phyloP scores from a whole-genome alignment of 2,329 filamentous ascomycete species.

The Fusarium sp. region DNA sequence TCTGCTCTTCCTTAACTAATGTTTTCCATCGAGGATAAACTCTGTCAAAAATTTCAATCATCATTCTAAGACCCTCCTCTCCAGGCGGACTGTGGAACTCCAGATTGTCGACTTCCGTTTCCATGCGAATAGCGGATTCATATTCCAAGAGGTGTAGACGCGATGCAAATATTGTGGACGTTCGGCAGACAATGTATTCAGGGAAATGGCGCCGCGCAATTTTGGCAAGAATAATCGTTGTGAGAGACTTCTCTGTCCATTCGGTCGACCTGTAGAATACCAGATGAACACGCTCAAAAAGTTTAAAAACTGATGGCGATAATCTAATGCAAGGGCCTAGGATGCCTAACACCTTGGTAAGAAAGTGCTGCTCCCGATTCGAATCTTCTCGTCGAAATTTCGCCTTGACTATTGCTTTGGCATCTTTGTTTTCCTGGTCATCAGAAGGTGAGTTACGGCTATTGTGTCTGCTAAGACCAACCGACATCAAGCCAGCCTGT shows the following conservation, averaged over 20 bases:
- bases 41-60: constrained; percentile 78
- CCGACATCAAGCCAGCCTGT: constrained; percentile 79
- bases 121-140: constrained; percentile 84
- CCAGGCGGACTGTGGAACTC: constrained; percentile 80
- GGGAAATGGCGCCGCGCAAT: constrained; percentile 91
- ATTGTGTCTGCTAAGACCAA: constrained; percentile 73
- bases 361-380: constrained; percentile 79
- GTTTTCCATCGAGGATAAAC: constrained; percentile 84
- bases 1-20: constrained; percentile 78
- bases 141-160: constrained; percentile 84
- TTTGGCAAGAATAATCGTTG: constrained; percentile 91
- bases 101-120: constrained; percentile 85
- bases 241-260: constrained; percentile 97
- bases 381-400: constrained; percentile 51
- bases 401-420: neutral
- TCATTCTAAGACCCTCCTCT: constrained; percentile 71
- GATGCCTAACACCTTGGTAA: constrained; percentile 79
- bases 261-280: constrained; percentile 96
- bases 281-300: constrained; percentile 94
- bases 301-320: constrained; percentile 75
- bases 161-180: constrained; percentile 86
- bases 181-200: constrained; percentile 88
- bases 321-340: constrained; percentile 88
- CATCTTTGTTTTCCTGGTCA: constrained; percentile 52
- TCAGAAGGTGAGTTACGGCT: constrained; percentile 66